Percentiles rank a stretch among this genome's conserved stretches.
Evolutionary conservation across 2,329 filamentous ascomycete genomes (phyloP).

Genomic region (Fusarium brevicatenulatum): DNA sequence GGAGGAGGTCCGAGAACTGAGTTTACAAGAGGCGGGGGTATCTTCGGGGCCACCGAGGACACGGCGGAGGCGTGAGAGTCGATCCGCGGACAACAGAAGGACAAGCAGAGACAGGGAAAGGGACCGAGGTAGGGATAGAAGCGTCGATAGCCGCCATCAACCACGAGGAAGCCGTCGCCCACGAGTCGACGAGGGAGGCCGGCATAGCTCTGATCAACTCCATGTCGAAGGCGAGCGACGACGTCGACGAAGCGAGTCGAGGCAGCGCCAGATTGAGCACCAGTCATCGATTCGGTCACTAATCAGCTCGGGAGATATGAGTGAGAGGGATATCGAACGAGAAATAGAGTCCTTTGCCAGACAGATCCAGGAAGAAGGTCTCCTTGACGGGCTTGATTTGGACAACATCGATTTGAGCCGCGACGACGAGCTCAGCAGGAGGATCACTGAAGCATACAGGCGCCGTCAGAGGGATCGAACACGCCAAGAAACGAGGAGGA

Average conservation of each 20-base stretch:
- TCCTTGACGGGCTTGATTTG: constrained; percentile 88
- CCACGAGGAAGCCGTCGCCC: constrained; percentile 40
- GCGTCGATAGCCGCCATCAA: constrained; percentile 46
- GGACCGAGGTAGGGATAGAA: constrained; percentile 37
- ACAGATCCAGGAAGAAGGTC: constrained; percentile 87
- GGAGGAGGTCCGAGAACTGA: constrained; percentile 77
- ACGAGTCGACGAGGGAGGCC: constrained; percentile 40
- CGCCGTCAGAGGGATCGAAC: constrained; percentile 74
- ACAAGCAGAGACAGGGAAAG: constrained; percentile 41
- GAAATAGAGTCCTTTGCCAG: constrained; percentile 91
- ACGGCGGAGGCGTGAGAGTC: constrained; percentile 48
- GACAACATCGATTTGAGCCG: constrained; percentile 85
- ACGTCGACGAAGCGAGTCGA: constrained; percentile 57
- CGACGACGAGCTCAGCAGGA: constrained; percentile 89
- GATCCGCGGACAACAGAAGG: constrained; percentile 49
- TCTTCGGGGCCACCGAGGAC: constrained; percentile 49
- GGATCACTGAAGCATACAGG: constrained; percentile 89
- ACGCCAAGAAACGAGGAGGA: constrained; percentile 61
- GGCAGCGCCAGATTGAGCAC: constrained; percentile 78
- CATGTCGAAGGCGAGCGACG: constrained; percentile 50
- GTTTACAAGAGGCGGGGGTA: constrained; percentile 73
- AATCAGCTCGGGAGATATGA: constrained; percentile 81
- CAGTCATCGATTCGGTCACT: constrained; percentile 89
- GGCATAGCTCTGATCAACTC: constrained; percentile 50
- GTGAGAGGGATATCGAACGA: constrained; percentile 81